phyloP scores from a whole-genome alignment of 176 grass and related monocot species.

The Urochloa ruziziensis region DNA sequence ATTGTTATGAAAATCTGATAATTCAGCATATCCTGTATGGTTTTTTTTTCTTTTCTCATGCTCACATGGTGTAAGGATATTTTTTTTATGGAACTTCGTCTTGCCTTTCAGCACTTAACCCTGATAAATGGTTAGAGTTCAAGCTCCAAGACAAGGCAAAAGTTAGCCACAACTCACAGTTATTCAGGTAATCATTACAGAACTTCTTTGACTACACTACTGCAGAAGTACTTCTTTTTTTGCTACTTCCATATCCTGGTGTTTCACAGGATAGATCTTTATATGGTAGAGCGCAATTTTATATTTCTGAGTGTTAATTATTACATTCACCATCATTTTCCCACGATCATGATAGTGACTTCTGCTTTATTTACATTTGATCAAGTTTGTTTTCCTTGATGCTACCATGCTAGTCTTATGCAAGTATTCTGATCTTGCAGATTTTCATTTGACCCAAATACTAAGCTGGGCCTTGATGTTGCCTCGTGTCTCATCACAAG shows the following conservation, averaged over 20 bases:
- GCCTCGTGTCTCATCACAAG: slow-evolving; percentile 94
- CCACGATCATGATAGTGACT: background rate
- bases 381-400: background rate
- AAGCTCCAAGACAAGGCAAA: slow-evolving; percentile 88
- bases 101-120: slow-evolving; percentile 75
- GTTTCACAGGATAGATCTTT: background rate
- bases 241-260: background rate
- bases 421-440: slow-evolving; percentile 38
- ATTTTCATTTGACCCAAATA: slow-evolving; percentile 87
- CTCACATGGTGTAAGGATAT: too few relatives aligned
- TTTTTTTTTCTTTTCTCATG: background rate
- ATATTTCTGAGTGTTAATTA: slow-evolving; percentile 1
- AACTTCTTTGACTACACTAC: background rate
- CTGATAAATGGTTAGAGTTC: slow-evolving; percentile 96
- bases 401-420: slow-evolving; percentile 7
- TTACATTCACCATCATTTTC: background rate
- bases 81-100: background rate
- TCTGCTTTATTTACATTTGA: background rate
- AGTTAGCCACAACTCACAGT: slow-evolving; percentile 78
- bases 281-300: background rate
- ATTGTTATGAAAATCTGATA: background rate
- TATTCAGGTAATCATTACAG: slow-evolving; percentile 64
- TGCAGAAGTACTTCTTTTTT: background rate
- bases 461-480: slow-evolving; percentile 88
- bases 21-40: background rate